Evolutionary conservation across 305 asterid species (phyloP).

Genomic region (Coffea humblotiana): DNA sequence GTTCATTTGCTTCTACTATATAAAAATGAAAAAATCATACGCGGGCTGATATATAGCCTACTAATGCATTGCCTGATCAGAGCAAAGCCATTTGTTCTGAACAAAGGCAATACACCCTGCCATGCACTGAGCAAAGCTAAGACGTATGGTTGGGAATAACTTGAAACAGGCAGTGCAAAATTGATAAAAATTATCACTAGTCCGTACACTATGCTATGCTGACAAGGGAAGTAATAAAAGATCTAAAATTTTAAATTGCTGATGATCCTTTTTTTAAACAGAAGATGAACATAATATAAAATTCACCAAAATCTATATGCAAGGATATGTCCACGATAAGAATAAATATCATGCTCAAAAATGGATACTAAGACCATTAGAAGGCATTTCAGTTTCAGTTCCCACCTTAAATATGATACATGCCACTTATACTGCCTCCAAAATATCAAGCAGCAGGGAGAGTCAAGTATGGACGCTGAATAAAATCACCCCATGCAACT

Average conservation of each 20-base stretch:
- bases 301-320: background rate
- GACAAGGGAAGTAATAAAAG: background rate
- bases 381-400: background rate
- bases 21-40: background rate
- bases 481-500: background rate
- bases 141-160: background rate
- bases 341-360: background rate
- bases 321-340: background rate
- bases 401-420: background rate
- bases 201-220: background rate
- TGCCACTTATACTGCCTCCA: background rate
- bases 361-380: background rate
- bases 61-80: background rate
- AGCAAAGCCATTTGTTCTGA: background rate
- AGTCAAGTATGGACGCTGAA: background rate
- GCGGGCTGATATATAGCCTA: background rate
- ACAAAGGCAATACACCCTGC: background rate
- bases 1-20: background rate
- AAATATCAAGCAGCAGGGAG: background rate
- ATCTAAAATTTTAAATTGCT: background rate
- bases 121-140: background rate
- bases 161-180: background rate
- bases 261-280: background rate
- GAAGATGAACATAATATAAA: background rate
- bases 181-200: background rate